These are phyloP conservation scores for Oxyria digyna DNA, from an alignment of 148 eudicot genomes.

Conservation along the genomic window DNA sequence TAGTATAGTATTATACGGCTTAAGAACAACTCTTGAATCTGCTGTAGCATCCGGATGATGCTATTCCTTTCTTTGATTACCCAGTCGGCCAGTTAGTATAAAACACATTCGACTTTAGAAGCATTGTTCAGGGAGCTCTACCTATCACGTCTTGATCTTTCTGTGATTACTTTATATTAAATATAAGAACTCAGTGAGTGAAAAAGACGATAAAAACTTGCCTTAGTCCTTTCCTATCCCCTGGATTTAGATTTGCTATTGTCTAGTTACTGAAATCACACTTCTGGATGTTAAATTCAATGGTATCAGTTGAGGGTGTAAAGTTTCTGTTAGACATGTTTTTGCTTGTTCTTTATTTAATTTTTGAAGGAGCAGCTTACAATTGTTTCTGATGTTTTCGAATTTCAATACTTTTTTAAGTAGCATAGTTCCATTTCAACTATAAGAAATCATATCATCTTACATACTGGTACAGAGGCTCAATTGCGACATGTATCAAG, in stretches of 20 bases:
- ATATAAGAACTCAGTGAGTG: no score
- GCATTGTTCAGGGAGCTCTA: background rate
- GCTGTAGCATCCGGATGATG: no score
- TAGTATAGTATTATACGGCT: background rate
- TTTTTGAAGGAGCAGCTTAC: background rate
- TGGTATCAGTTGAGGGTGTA: no score
- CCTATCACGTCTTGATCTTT: background rate
- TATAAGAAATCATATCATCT: background rate
- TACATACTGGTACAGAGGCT: constrained; percentile 8
- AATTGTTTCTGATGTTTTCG: background rate
- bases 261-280: background rate
- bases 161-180: no score
- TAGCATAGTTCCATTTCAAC: background rate
- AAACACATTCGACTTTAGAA: no score
- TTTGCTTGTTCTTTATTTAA: background rate
- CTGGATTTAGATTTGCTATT: no score
- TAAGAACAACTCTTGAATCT: background rate
- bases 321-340: background rate
- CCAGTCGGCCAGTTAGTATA: no score
- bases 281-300: background rate
- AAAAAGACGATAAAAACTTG: background rate
- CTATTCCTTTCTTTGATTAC: no score
- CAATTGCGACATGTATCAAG: constrained; percentile 15
- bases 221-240: background rate
- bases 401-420: background rate